Percentiles rank a stretch among this genome's conserved stretches.
These are phyloP conservation scores for Gossypium davidsonii DNA, from an alignment of 441 rosid genomes.

Conservation along the genomic window DNA sequence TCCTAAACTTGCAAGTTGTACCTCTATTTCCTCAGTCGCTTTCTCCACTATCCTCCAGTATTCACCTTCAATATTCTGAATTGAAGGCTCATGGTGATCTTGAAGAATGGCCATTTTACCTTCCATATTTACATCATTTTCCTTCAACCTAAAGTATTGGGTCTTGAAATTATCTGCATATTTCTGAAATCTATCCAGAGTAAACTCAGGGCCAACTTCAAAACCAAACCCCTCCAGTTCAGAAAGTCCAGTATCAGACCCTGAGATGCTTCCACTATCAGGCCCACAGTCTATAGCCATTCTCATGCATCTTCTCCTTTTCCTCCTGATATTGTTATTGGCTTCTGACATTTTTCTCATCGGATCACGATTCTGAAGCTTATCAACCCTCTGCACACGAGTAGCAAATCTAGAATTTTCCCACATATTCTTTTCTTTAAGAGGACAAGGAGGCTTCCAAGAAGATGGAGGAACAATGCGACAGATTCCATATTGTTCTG, in stretches of 20 bases:
- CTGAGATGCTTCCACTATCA: conserved; percentile 33
- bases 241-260: conserved; percentile 38
- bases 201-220: conserved; percentile 89
- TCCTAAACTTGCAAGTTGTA: conserved; percentile 22
- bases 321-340: conserved; percentile 52
- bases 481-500: conserved; percentile 94
- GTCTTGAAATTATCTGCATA: conserved; percentile 87
- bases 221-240: conserved; percentile 82
- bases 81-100: conserved; percentile 55
- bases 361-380: conserved; percentile 86
- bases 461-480: conserved; percentile 96
- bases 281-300: conserved; percentile 51
- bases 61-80: conserved; percentile 85
- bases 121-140: conserved; percentile 25
- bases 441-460: conserved; percentile 95
- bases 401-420: conserved; percentile 72
- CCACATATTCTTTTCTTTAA: conserved; percentile 71
- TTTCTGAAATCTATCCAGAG: conserved; percentile 65
- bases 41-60: conserved; percentile 98
- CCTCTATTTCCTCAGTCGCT: conserved; percentile 96
- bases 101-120: conserved; percentile 23
- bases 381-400: conserved; percentile 96
- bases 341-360: conserved; percentile 54
- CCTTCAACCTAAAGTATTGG: conserved; percentile 61
- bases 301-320: conserved; percentile 70